phyloP scores from a whole-genome alignment of 306 rosid species.

The Cucumis hystrix region DNA sequence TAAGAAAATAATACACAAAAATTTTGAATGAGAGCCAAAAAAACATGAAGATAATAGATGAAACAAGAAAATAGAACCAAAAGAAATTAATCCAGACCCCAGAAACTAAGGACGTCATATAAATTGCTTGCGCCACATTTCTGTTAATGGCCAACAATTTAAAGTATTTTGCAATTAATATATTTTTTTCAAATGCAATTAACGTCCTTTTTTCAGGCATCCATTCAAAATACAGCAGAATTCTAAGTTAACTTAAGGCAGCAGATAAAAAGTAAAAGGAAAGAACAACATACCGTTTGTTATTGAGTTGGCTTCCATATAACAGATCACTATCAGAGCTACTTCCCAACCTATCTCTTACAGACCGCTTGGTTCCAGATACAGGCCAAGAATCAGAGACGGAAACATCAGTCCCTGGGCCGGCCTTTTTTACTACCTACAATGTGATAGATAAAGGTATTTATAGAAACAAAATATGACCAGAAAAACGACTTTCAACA shows the following conservation, averaged over 20 bases:
- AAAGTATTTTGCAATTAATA: neutral
- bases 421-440: constrained; percentile 74
- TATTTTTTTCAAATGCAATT: neutral
- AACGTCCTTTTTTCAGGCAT: neutral
- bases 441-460: constrained; percentile 6
- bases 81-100: neutral
- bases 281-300: constrained; percentile 50
- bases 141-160: neutral
- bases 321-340: constrained; percentile 29
- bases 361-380: constrained; percentile 68
- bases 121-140: neutral
- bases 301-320: constrained; percentile 32
- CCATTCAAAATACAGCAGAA: neutral
- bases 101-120: neutral
- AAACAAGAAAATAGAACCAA: neutral
- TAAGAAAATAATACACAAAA: constrained; percentile 7
- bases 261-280: neutral
- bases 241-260: neutral
- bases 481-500: neutral
- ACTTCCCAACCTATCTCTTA: constrained; percentile 77
- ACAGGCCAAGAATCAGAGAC: constrained; percentile 28
- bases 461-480: neutral
- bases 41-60: neutral
- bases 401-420: constrained; percentile 28
- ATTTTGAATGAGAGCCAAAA: neutral